Percentiles rank a stretch among this genome's conserved stretches.
Evolutionary conservation across 2,329 filamentous ascomycete species (phyloP).

Genomic region (Septoria linicola): DNA sequence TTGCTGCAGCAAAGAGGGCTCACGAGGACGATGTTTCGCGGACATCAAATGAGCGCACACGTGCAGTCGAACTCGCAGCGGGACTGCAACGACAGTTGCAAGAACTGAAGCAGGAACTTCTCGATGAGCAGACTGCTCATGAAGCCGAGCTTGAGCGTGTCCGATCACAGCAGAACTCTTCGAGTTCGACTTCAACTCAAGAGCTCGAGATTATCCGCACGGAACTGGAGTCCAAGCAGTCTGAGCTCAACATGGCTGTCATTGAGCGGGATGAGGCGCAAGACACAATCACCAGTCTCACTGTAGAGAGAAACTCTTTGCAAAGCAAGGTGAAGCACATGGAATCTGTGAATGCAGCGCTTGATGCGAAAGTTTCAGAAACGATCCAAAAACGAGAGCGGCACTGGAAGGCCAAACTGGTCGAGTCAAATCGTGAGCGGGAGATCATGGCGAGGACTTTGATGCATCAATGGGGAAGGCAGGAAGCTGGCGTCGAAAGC

Average conservation of each 20-base stretch:
- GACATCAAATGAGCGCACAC: slow-evolving; percentile 22
- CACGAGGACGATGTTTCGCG: slow-evolving; percentile 24
- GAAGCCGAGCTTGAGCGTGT: slow-evolving; percentile 27
- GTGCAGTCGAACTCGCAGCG: slow-evolving; percentile 27
- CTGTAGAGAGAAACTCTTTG: slow-evolving; percentile 11
- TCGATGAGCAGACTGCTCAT: slow-evolving; percentile 26
- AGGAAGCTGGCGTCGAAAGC: slow-evolving; percentile 37
- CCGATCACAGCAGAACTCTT: slow-evolving; percentile 18
- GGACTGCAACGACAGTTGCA: slow-evolving; percentile 27
- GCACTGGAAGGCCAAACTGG: slow-evolving; percentile 28
- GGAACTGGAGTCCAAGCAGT: slow-evolving; percentile 28
- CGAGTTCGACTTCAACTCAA: slow-evolving; percentile 16
- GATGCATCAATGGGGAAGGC: slow-evolving; percentile 78
- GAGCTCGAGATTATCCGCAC: slow-evolving; percentile 22
- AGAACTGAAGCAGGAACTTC: slow-evolving; percentile 29
- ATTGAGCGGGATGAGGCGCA: slow-evolving; percentile 32
- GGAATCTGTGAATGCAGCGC: slow-evolving; percentile 26
- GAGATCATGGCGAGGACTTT: slow-evolving; percentile 52
- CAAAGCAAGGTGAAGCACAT: slow-evolving; percentile 19
- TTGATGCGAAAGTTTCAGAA: slow-evolving; percentile 29
- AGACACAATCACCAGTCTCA: slow-evolving; percentile 20
- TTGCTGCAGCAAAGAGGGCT: slow-evolving; percentile 18
- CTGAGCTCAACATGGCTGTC: slow-evolving; percentile 30
- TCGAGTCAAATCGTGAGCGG: slow-evolving; percentile 34
- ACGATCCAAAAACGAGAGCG: slow-evolving; percentile 28